Evolutionary conservation across 495 filamentous ascomycete genomes (phyloP).

Genomic region (Platismatia glauca): DNA sequence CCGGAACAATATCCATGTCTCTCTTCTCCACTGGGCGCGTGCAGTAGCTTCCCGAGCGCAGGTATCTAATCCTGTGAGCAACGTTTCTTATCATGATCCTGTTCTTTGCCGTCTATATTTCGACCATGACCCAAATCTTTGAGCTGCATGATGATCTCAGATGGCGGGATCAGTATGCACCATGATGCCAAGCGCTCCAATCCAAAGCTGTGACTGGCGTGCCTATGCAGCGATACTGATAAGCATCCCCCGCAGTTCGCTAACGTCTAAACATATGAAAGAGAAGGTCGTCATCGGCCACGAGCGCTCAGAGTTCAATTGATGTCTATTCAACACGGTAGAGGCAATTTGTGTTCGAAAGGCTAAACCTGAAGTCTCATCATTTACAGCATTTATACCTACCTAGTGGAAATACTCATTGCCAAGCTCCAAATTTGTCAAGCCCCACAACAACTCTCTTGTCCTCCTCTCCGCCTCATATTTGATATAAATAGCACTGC

Average conservation of each 20-base stretch:
- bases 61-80: background rate
- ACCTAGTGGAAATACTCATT: background rate
- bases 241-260: background rate
- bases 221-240: background rate
- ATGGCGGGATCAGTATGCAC: background rate
- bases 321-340: no score
- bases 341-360: no score
- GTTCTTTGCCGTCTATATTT: no score
- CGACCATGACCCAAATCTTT: no score
- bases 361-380: no score
- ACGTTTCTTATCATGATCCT: background rate
- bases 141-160: background rate
- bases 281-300: background rate
- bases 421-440: background rate
- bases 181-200: background rate
- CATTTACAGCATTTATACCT: no score
- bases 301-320: no score
- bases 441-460: background rate
- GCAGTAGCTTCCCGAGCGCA: background rate
- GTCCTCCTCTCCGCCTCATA: background rate
- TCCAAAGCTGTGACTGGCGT: background rate
- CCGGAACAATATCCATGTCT: background rate
- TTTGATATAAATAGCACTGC: no score
- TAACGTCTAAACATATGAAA: no score
- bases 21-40: background rate